phyloP scores from a whole-genome alignment of 495 filamentous ascomycete species.

The Penicillium psychrofluorescens region DNA sequence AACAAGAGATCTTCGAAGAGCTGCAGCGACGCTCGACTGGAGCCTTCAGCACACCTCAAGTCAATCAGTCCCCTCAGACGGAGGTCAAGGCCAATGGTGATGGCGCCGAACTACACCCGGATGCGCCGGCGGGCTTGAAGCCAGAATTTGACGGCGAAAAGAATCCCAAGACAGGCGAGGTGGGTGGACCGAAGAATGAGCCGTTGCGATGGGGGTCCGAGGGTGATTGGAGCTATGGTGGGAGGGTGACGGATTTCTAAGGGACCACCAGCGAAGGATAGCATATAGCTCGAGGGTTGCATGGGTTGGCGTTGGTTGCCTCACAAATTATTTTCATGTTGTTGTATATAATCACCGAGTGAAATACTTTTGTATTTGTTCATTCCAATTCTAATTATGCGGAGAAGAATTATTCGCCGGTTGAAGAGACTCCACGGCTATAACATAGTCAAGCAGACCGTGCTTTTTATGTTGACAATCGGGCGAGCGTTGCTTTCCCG shows the following conservation, averaged over 20 bases:
- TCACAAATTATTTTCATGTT: no score
- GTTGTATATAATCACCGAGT: no score
- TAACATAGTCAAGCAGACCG: constrained; percentile 1
- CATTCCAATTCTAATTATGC: no score
- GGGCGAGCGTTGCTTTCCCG: constrained; percentile 67
- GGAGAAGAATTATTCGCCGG: no score
- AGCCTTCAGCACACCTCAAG: constrained; percentile 61
- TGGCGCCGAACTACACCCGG: constrained; percentile 60
- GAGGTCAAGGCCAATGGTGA: constrained; percentile 43
- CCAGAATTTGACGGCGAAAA: constrained; percentile 92
- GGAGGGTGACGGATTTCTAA: constrained; percentile 89
- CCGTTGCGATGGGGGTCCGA: constrained; percentile 75
- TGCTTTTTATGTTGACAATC: constrained; percentile 21
- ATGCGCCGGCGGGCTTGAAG: constrained; percentile 62
- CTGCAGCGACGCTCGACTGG: constrained; percentile 68
- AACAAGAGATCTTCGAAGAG: constrained; percentile 88
- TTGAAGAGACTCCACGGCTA: neutral
- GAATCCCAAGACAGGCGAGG: constrained; percentile 94
- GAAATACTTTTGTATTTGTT: no score
- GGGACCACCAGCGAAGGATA: neutral
- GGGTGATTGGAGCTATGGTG: constrained; percentile 95
- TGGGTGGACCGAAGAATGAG: constrained; percentile 97
- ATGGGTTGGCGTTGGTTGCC: constrained; percentile 16
- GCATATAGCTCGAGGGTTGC: neutral
- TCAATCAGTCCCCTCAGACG: constrained; percentile 18